Evolutionary conservation across 768 basidiomycete species (phyloP).

Genomic region (Suillus discolor): DNA sequence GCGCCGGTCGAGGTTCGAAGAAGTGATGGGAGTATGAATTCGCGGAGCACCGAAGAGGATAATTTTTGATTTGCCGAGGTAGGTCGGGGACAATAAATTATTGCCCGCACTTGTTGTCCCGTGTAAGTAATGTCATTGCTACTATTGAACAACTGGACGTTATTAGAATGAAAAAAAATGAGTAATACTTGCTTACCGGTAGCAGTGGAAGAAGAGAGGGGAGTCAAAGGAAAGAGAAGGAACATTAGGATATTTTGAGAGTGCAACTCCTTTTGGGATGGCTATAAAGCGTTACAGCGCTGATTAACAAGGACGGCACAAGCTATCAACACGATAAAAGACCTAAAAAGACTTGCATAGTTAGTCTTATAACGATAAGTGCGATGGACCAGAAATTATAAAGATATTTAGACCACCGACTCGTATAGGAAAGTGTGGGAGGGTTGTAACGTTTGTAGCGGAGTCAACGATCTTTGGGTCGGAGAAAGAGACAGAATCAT

Average conservation of each 20-base stretch:
- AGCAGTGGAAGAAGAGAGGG: neutral
- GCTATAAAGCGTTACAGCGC: neutral
- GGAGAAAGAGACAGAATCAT: conserved; percentile 31
- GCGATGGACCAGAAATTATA: neutral
- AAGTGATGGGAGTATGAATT: neutral
- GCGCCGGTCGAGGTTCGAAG: neutral
- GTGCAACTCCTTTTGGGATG: conserved; percentile 3
- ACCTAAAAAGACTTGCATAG: neutral
- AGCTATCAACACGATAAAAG: no score
- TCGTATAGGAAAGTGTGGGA: neutral
- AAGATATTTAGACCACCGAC: neutral
- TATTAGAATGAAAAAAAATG: no score
- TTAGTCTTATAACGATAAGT: neutral
- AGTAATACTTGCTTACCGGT: neutral
- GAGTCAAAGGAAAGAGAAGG: neutral
- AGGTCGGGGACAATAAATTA: neutral
- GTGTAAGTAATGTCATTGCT: neutral
- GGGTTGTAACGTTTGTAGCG: conserved; percentile 33
- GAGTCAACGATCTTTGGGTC: conserved; percentile 36
- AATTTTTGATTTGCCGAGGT: conserved; percentile 1
- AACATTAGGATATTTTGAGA: conserved; percentile 1
- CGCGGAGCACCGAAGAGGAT: neutral
- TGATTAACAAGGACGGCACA: neutral
- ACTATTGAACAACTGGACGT: neutral
- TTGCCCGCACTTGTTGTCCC: neutral